Evolutionary conservation across 1,284 basidiomycete species (phyloP), one percentile per base, ranked within the genome.

Genomic region (Porodaedalea pini): DNA sequence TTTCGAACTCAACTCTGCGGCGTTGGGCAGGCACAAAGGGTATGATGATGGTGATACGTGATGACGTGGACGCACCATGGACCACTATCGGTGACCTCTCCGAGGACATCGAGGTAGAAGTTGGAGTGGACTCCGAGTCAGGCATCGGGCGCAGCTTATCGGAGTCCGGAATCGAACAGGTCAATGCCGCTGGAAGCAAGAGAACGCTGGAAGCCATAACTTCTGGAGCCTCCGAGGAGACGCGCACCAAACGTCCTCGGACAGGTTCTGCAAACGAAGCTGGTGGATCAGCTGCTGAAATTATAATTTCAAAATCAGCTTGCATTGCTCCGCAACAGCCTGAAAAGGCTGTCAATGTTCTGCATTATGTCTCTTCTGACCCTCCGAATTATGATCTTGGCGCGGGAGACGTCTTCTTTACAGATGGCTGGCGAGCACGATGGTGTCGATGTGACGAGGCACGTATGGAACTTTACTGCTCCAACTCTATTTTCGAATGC

Each of bases 391-490:
- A 51, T 44, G 51, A 49, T 44, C 53, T 68, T 1, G 82, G 86
- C 21, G 69, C 77, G 1, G 86, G 87, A 0, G 89, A 91, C 64
- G 68, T 90, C 25, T 91, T 91, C 69, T 71, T 91, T 47, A 81
- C 80, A 0, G 80, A 85, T 19, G 83, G 81, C 17, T 92, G 84
- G 72, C 79, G 86, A 58, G 73, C 81, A 49, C 78, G 84, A 17
- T 91, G 87, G 89, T 92, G 89, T 69, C 79, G 73, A 45, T 92
- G 90, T 64, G 65, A 71, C 53, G 69, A 72, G 41, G 86, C 87
- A 60, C 67, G 80, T 70, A 17, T 29, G 11, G 11, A 45, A 45
- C 44, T 29, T 15, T 51, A 31, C 51, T 53, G n/a, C 40, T 43
- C n/a, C 51, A 43, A 19, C 50, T 17, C 17, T 53, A 11, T 41